Percentiles rank a stretch among this genome's conserved stretches.
These are phyloP conservation scores for Lachancea nothofagi DNA, from an alignment of 805 yeast species.

Conservation along the genomic window DNA sequence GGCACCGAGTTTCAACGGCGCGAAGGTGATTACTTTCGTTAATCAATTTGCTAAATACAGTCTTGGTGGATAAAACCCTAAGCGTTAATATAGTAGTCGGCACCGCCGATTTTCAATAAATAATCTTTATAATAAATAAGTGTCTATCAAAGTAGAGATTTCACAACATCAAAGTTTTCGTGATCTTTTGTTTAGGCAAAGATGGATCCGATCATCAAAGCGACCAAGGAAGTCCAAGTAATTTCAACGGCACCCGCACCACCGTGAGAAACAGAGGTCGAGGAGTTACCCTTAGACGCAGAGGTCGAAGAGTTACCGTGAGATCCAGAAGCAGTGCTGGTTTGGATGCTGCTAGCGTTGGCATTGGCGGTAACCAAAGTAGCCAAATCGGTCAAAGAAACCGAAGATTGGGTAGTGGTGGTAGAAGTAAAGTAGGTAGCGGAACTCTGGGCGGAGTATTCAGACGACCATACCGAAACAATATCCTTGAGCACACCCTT, in stretches of 20 bases:
- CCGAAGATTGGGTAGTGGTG: slow-evolving; percentile 27
- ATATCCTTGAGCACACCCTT: slow-evolving; percentile 31
- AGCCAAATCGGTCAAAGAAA: slow-evolving; percentile 11
- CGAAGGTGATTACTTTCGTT: too few species aligned
- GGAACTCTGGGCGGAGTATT: slow-evolving; percentile 24
- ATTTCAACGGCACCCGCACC: slow-evolving; percentile 11
- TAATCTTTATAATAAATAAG: slow-evolving; percentile 3
- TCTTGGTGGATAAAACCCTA: too few species aligned
- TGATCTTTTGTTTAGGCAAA: slow-evolving; percentile 6
- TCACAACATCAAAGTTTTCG: too few species aligned
- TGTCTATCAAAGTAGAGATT: neutral
- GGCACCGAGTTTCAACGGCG: too few species aligned
- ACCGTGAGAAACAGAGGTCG: slow-evolving; percentile 4
- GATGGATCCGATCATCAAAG: slow-evolving; percentile 5
- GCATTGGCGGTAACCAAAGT: slow-evolving; percentile 9
- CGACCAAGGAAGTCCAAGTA: slow-evolving; percentile 12
- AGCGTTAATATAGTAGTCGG: too few species aligned
- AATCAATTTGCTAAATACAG: too few species aligned
- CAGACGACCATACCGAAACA: slow-evolving; percentile 33
- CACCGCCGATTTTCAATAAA: too few species aligned
- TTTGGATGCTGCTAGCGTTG: slow-evolving; percentile 10
- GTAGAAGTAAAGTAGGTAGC: slow-evolving; percentile 31
- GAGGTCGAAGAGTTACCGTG: slow-evolving; percentile 11
- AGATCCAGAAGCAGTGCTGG: slow-evolving; percentile 9
- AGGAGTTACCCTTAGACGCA: neutral